A percentile compares a stretch with the other conserved stretches of the same genome.
phyloP scores from a whole-genome alignment of 2,329 filamentous ascomycete species.

The Trichoderma koningii region DNA sequence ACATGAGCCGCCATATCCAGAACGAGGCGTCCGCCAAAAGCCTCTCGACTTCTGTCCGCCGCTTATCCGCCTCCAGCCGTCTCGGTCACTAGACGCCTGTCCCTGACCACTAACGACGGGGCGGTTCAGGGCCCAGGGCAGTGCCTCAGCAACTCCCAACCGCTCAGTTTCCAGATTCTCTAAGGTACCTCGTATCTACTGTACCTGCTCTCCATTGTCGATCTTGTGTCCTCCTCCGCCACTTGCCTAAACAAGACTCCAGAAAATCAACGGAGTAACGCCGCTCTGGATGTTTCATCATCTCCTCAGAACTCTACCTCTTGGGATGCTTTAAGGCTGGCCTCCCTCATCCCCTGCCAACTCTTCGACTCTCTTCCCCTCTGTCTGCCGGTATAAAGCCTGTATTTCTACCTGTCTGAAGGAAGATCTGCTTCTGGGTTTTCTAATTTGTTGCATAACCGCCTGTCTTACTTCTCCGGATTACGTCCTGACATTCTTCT shows the following conservation, averaged over 20 bases:
- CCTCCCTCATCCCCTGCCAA: neutral
- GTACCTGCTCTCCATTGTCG: too few species aligned
- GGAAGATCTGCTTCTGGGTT: neutral
- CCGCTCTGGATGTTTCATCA: constrained; percentile 1
- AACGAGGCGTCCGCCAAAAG: too few species aligned
- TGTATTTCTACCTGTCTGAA: constrained; percentile 2
- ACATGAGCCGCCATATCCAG: too few species aligned
- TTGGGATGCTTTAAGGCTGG: neutral
- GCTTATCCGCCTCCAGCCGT: too few species aligned
- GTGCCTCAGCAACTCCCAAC: neutral
- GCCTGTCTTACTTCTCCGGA: neutral
- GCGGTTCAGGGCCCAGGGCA: constrained; percentile 4
- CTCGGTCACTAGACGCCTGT: too few species aligned
- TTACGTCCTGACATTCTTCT: neutral
- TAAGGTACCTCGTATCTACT: too few species aligned
- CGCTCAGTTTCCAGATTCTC: neutral
- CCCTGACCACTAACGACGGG: too few species aligned
- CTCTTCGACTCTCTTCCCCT: neutral
- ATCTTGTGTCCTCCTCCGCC: constrained; percentile 7
- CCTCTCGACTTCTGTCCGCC: too few species aligned
- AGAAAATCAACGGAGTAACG: constrained; percentile 1
- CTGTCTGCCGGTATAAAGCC: neutral
- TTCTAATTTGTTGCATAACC: neutral
- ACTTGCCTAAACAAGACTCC: constrained; percentile 21
- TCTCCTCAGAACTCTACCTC: neutral